Evolutionary conservation across 2,329 filamentous ascomycete genomes (phyloP).

Genomic region (Neonectria magnoliae): DNA sequence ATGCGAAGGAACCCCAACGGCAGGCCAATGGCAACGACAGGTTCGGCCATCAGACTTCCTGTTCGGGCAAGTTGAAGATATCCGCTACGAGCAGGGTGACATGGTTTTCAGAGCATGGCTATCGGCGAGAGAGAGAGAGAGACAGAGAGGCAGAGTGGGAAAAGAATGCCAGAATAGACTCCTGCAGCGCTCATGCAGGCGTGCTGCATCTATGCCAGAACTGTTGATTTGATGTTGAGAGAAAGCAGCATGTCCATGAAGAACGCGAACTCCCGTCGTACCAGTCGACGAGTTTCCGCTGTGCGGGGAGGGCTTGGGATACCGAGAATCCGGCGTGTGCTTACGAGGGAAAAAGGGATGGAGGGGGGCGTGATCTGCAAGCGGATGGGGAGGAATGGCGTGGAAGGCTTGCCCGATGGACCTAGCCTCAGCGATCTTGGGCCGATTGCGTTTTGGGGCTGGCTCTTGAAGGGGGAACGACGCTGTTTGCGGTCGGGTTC

Average conservation of each 20-base stretch:
- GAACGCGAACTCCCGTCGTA: background rate
- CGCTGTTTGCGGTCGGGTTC: background rate
- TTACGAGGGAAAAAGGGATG: background rate
- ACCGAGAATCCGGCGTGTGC: background rate
- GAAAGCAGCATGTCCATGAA: background rate
- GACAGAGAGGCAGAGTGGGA: too few species aligned
- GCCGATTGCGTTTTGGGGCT: background rate
- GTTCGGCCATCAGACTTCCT: constrained; percentile 33
- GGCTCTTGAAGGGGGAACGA: background rate
- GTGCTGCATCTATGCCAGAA: background rate
- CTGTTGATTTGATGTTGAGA: background rate
- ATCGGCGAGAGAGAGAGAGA: background rate
- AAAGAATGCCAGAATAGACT: background rate
- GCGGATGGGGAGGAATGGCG: background rate
- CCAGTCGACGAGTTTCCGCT: background rate
- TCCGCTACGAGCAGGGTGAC: constrained; percentile 27
- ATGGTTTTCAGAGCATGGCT: background rate
- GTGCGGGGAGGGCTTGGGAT: background rate
- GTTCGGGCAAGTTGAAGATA: constrained; percentile 37
- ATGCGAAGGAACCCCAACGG: constrained; percentile 23
- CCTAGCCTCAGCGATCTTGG: background rate
- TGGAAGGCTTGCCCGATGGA: background rate
- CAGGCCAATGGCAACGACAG: constrained; percentile 35
- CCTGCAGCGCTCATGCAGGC: background rate
- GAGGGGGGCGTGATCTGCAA: background rate